Base-by-base conservation (phyloP, 805 yeast genomes). In the Candida pseudofarinosa region DNA sequence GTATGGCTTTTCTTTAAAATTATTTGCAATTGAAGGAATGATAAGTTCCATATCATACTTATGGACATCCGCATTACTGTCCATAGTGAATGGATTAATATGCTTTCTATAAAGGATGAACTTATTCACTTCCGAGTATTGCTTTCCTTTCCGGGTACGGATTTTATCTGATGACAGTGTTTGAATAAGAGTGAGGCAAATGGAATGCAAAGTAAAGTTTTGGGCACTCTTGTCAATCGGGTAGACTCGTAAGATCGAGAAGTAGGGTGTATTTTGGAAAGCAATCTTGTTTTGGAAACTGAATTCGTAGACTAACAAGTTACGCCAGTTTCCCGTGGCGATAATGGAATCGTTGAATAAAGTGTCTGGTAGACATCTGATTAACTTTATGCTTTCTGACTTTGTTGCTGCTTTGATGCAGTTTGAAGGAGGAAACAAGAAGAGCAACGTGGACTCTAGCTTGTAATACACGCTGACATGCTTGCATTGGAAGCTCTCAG, bases 321-420 rank as follows among this genome's bases (percentile, higher is more conserved):
- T 41, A 33, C 55, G 35, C 58, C 58, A 54, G 36, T 49, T 51
- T 2, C 58, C 58, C 1, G 50, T 40, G n/a, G 49, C 52, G 20
- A 47, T 38, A 5, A 53, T 33, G 10, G 54, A 45, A 18, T 39
- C 44, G n/a, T 19, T 26, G 14, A 18, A 33, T 12, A 37, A 12
- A 5, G 23, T 23, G 26, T 45, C 47, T 4, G 45, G 35, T 12
- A 43, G 15, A 31, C 49, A 47, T 15, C 44, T 34, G 3, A 48
- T 32, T 15, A 48, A 28, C 12, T 32, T 33, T 4, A 48, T 28
- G 8, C 35, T 39, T 17, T 35, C 19, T 6, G 31, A 14, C 8
- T 34, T 36, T 23, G 37, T 35, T 26, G 43, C 38, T 12, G 35
- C 31, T 13, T 18, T 10, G 13, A 13, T 5, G 28, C 20, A 28